phyloP scores from a whole-genome alignment of 1,139 yeast species.

The Lodderomyces margitis region DNA sequence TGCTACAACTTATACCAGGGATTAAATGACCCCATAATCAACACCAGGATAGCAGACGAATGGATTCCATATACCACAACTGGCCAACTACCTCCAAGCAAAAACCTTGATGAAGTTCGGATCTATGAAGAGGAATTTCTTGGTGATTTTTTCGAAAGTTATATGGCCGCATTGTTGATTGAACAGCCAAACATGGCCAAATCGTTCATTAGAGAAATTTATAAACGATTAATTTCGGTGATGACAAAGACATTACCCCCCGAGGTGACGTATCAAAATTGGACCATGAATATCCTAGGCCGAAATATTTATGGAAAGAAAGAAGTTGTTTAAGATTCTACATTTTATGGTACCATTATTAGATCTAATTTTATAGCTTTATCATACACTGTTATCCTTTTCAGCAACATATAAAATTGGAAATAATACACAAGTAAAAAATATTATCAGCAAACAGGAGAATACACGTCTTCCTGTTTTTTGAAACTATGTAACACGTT shows the following conservation, averaged over 20 bases:
- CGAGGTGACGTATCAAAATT: slow-evolving; percentile 17
- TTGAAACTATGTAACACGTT: too few species aligned
- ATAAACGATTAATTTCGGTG: slow-evolving; percentile 27
- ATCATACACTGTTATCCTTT: too few species aligned
- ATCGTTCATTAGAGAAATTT: slow-evolving; percentile 33
- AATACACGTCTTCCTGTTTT: too few species aligned
- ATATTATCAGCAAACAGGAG: too few species aligned
- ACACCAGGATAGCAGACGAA: slow-evolving; percentile 16
- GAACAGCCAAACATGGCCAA: slow-evolving; percentile 42
- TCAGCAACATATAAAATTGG: not conserved
- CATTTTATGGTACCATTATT: too few species aligned
- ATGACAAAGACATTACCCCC: slow-evolving; percentile 18
- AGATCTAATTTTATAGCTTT: too few species aligned
- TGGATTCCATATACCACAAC: slow-evolving; percentile 25
- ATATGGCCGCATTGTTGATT: slow-evolving; percentile 43
- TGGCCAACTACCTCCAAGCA: slow-evolving; percentile 17
- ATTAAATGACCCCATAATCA: slow-evolving; percentile 30
- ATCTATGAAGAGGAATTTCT: slow-evolving; percentile 44
- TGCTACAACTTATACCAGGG: slow-evolving; percentile 40
- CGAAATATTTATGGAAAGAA: slow-evolving; percentile 14
- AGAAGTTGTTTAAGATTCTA: not conserved
- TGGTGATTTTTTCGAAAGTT: slow-evolving; percentile 46
- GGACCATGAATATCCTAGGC: slow-evolving; percentile 19
- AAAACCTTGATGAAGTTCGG: slow-evolving; percentile 22
- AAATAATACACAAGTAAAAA: not conserved